Evolutionary conservation across 768 basidiomycete species (phyloP).

Genomic region (Mrakia hoshinonis): DNA sequence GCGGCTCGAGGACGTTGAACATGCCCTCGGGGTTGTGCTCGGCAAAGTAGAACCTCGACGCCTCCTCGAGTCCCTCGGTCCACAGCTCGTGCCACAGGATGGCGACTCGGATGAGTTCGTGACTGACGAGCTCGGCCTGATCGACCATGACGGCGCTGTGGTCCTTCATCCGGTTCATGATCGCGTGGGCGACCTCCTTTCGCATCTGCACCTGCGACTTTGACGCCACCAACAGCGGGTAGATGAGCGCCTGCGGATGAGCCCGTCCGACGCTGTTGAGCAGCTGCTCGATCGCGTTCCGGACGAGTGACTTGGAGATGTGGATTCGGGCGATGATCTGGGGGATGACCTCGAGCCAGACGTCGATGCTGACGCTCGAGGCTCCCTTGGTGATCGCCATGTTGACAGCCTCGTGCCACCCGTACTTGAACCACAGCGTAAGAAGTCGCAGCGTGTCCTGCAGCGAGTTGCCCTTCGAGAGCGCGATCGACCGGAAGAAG

Average conservation of each 20-base stretch:
- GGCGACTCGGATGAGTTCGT: slow-evolving; percentile 91
- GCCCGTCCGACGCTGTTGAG: slow-evolving; percentile 88
- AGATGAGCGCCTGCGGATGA: slow-evolving; percentile 95
- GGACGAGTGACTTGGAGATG: slow-evolving; percentile 77
- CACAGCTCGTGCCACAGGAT: slow-evolving; percentile 98
- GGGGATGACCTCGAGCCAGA: slow-evolving; percentile 97
- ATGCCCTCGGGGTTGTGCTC: slow-evolving; percentile 95
- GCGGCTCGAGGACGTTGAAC: slow-evolving; percentile 83
- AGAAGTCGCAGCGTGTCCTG: slow-evolving; percentile 89
- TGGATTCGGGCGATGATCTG: slow-evolving; percentile 99
- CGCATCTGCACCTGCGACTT: slow-evolving; percentile 82
- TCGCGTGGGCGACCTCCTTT: slow-evolving; percentile 68
- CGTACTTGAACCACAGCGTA: slow-evolving; percentile 97
- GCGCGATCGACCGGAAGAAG: slow-evolving; percentile 88
- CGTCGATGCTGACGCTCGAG: slow-evolving; percentile 83
- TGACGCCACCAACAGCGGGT: slow-evolving; percentile 84
- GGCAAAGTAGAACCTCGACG: slow-evolving; percentile 89
- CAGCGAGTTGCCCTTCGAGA: slow-evolving; percentile 79
- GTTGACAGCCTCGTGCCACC: slow-evolving; percentile 78
- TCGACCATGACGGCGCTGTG: slow-evolving; percentile 79
- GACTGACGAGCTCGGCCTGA: slow-evolving; percentile 75
- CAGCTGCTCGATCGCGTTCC: slow-evolving; percentile 77
- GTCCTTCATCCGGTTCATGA: slow-evolving; percentile 89
- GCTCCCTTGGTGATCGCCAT: slow-evolving; percentile 81
- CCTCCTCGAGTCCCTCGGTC: slow-evolving; percentile 98